Percentiles rank a stretch among this genome's conserved stretches.
Conservation (phyloP, 331 rosid genomes). For the Ulmus americana region DNA sequence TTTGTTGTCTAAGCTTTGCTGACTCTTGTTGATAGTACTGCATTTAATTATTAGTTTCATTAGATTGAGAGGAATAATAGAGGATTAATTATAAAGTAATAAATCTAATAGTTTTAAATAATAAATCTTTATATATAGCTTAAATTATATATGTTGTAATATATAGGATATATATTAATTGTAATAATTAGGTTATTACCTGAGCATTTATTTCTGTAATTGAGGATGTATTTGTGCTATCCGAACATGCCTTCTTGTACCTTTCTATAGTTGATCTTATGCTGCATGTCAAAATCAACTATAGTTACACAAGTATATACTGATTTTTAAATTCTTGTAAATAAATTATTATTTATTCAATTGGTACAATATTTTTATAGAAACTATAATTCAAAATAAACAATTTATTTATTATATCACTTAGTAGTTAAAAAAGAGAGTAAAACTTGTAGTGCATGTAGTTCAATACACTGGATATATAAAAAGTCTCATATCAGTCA, state of each 20-base stretch:
- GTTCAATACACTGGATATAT: no score
- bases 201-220: conserved; percentile 75
- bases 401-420: no score
- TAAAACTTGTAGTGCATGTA: no score
- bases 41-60: conserved; percentile 1
- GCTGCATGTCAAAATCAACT: conserved; percentile 28
- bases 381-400: no score
- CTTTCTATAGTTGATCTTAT: conserved; percentile 77
- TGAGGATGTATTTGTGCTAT: conserved; percentile 51
- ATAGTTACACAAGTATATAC: not conserved
- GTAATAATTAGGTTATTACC: conserved; percentile 26
- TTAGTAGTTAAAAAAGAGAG: no score
- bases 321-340: no score
- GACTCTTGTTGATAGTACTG: conserved; percentile 95
- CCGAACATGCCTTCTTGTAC: conserved; percentile 83
- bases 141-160: not conserved
- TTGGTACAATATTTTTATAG: no score
- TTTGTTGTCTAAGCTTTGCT: conserved; percentile 82
- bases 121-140: not conserved
- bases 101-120: not conserved
- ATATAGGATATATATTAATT: not conserved
- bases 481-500: no score
- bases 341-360: no score
- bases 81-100: not conserved
- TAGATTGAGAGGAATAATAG: not conserved